Base-by-base conservation (phyloP, 805 yeast species). In the Ogataea corticis region DNA sequence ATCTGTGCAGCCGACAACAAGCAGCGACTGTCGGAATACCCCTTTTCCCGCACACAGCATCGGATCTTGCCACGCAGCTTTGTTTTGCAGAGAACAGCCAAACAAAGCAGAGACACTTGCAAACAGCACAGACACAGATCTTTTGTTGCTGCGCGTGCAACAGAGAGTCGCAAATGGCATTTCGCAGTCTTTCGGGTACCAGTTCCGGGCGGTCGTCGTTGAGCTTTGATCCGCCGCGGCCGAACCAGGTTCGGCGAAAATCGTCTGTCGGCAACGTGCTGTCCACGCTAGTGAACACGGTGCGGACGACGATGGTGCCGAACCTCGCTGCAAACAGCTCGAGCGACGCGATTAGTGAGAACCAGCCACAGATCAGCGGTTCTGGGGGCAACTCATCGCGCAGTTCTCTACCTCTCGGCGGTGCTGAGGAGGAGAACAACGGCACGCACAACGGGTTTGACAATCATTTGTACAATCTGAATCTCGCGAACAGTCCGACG, bases 401-500 rank as follows among this genome's bases (percentile, higher is more conserved):
- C 15, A 49, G 49, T 16, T 55, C 57, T 2, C 37, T 51, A 7
- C 49, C 49, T 10, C 44, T 50, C 2, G 12, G 38, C 19, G 48
- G 19, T 14, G n/a, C 42, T 15, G 42, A 41, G n/a, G 49, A 46
- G 32, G 38, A 16, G 14, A 29, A 15, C 19, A 41, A 21, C 34
- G 15, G 25, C 14, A 49, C 39, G 9, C 66, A 63, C 43, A 62
- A 61, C 43, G 43, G 63, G 19, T 63, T 59, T 42, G 61, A 59
- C 45, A 42, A 62, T 4, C 58, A 52, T 17, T 39, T 54, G 3
- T 62, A 61, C 54, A 60, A 58, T 28, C 41, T 49, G 25, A 59
- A 45, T 39, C 43, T 62, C 41, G 58, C 65, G 3, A 62, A 56
- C 31, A 58, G 63, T 39, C 65, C 60, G 31, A 62, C 67, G 1